phyloP scores from a whole-genome alignment of 345 rosid species.

The Trapa bicornis region DNA sequence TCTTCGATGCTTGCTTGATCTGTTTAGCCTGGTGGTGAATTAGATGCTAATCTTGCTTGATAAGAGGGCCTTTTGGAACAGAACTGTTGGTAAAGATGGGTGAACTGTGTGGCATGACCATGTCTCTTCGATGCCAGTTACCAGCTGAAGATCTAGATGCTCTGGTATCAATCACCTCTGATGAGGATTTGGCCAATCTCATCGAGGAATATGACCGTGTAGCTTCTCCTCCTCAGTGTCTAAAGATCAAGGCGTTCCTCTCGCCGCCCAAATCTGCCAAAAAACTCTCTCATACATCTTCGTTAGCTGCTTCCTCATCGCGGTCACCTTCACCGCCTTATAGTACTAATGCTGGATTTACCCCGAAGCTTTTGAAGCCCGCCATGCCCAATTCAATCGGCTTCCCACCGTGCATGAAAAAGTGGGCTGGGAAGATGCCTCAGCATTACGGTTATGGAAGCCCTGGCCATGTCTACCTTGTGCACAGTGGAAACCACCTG shows the following conservation, averaged over 20 bases:
- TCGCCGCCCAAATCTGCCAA: constrained; percentile 34
- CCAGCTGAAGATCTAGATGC: constrained; percentile 86
- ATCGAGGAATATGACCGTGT: constrained; percentile 79
- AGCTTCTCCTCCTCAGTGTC: constrained; percentile 21
- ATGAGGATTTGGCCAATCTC: constrained; percentile 76
- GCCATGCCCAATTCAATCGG: constrained; percentile 10
- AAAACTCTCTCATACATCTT: constrained; percentile 22
- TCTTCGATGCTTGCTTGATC: neutral
- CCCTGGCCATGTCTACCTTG: constrained; percentile 35
- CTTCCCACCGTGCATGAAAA: constrained; percentile 14
- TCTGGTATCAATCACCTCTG: constrained; percentile 61
- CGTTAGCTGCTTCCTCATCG: constrained; percentile 36
- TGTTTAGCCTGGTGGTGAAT: neutral
- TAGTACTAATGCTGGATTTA: constrained; percentile 11
- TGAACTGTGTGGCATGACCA: constrained; percentile 44
- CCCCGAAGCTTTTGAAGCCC: constrained; percentile 26
- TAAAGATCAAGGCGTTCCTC: constrained; percentile 79
- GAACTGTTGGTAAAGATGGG: constrained; percentile 59
- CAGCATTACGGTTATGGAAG: constrained; percentile 39
- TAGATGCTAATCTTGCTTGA: neutral
- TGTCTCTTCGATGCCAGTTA: constrained; percentile 70
- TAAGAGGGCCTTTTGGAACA: constrained; percentile 22
- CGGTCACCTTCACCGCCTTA: constrained; percentile 13
- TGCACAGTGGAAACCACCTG: constrained; percentile 53
- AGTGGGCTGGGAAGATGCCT: constrained; percentile 26